Evolutionary conservation across 1,284 basidiomycete species (phyloP).

Genomic region (Ceratobasidium sp.): DNA sequence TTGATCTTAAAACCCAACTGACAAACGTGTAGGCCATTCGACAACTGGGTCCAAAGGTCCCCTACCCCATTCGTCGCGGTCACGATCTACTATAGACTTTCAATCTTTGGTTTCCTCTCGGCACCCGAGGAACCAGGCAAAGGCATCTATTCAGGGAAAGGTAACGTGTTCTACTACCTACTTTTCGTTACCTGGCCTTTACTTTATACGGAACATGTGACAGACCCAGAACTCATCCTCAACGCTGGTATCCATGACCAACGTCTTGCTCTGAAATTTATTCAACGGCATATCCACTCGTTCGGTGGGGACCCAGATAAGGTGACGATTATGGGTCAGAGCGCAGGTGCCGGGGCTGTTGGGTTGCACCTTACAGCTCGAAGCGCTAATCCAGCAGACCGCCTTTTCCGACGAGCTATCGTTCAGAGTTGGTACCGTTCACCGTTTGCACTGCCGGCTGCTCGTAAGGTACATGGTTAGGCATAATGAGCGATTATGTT

Average conservation of each 20-base stretch:
- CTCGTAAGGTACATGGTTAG: constrained; percentile 22
- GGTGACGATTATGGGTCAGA: constrained; percentile 37
- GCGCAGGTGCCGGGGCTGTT: constrained; percentile 2
- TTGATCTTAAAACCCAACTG: constrained; percentile 36
- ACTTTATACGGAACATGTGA: constrained; percentile 3
- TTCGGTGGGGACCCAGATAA: constrained; percentile 48
- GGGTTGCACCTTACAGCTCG: constrained; percentile 12
- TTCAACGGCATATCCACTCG: constrained; percentile 46
- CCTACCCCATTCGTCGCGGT: constrained; percentile 54
- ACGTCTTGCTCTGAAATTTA: constrained; percentile 50
- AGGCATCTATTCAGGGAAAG: constrained; percentile 42
- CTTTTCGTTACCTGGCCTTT: constrained; percentile 9
- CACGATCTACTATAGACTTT: constrained; percentile 56
- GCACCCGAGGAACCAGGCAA: constrained; percentile 54
- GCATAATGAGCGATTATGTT: too few species aligned
- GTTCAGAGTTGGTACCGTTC: constrained; percentile 39
- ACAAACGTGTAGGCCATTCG: constrained; percentile 60
- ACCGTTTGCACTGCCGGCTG: constrained; percentile 8
- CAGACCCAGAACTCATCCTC: constrained; percentile 48
- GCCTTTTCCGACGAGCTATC: constrained; percentile 32
- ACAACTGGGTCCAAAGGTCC: constrained; percentile 53
- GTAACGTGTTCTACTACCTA: neutral
- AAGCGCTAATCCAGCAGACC: neutral
- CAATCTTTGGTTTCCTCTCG: constrained; percentile 56
- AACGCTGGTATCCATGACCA: constrained; percentile 70